Conservation (phyloP, 495 filamentous ascomycete genomes). For the Penicillium psychrofluorescens region DNA sequence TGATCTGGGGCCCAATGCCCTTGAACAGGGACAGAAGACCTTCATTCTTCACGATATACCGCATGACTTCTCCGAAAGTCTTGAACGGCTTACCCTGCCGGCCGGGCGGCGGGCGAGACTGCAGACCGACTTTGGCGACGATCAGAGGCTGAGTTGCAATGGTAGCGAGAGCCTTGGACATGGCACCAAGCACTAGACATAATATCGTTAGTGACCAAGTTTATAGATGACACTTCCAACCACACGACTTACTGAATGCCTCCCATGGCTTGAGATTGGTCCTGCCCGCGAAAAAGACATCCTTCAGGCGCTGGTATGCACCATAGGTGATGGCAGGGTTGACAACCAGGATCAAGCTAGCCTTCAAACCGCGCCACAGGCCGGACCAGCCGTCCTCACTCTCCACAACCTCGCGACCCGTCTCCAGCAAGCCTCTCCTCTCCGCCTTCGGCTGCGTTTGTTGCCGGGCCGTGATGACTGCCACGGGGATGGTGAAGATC, state of each 20-base stretch:
- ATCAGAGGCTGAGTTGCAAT: conserved; percentile 93
- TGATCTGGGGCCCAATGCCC: conserved; percentile 88
- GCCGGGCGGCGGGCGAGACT: conserved; percentile 81
- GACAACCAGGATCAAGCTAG: conserved; percentile 90
- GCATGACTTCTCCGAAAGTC: conserved; percentile 91
- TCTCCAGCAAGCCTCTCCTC: conserved; percentile 81
- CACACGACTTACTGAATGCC: conserved; percentile 68
- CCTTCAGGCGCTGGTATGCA: conserved; percentile 86
- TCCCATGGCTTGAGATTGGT: conserved; percentile 74
- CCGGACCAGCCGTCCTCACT: conserved; percentile 86
- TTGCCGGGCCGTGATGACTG: conserved; percentile 91
- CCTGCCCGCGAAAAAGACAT: conserved; percentile 70
- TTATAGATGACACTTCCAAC: too few species aligned
- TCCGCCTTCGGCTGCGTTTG: conserved; percentile 84
- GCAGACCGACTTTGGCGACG: conserved; percentile 94
- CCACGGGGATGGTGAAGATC: conserved; percentile 91
- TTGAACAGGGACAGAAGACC: conserved; percentile 82
- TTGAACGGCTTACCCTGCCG: conserved; percentile 90
- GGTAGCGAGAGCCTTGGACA: conserved; percentile 89
- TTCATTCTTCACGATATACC: conserved; percentile 83
- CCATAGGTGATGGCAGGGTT: conserved; percentile 99
- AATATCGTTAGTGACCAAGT: conserved; percentile 7
- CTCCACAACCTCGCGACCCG: conserved; percentile 78
- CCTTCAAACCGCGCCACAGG: conserved; percentile 92
- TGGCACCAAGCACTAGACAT: conserved; percentile 70